Base-by-base conservation (phyloP, 192 early-diverging fungal genomes). In the Chytriomyces confervae region DNA sequence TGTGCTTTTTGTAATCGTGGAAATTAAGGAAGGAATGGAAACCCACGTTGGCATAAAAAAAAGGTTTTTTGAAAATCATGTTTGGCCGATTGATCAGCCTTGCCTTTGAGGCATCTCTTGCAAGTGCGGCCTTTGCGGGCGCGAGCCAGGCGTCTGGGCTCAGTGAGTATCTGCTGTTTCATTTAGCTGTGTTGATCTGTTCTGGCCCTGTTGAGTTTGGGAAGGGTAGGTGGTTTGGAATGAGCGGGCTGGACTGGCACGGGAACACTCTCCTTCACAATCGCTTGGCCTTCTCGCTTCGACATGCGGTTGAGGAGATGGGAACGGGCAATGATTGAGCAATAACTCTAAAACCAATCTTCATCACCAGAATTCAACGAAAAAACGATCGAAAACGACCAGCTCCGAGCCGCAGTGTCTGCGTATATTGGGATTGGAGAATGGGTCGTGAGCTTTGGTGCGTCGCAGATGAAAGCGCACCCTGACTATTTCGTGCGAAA, bases 371-470 rank as follows among this genome's bases (percentile, higher is more conserved):
- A 81, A 45, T 48, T 85, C 64, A 76, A 85, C 69, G 61, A 71
- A 50, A 69, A 68, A 61, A 85, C 73, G 49, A 83, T 85, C 44
- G 84, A 84, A 50, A 80, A 83, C 82, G 84, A 83, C 24, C 74
- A 76, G n/a, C 44, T 73, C 16, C 76, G 84, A 44, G 76, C 75
- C 9, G 62, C 73, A 11, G 66, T 83, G 7, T 7, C n/a, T 20
- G 61, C 53, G 27, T 83, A 83, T 62, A n/a, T 83, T 36, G 44
- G 53, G 5, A 74, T 83, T 57, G 84, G 84, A 8, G 84, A 85
- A 36, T 83, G 77, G 76, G 80, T 81, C 6, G 45, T 85, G 29
- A 78, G 83, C 51, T 44, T 47, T 7, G 53, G 79, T 3, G 79
- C 79, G 5, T 18, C 50, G 9, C 82, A 85, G 50, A 50, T 85